phyloP scores from a whole-genome alignment of 148 eudicot genomes.

The Agrostemma githago region DNA sequence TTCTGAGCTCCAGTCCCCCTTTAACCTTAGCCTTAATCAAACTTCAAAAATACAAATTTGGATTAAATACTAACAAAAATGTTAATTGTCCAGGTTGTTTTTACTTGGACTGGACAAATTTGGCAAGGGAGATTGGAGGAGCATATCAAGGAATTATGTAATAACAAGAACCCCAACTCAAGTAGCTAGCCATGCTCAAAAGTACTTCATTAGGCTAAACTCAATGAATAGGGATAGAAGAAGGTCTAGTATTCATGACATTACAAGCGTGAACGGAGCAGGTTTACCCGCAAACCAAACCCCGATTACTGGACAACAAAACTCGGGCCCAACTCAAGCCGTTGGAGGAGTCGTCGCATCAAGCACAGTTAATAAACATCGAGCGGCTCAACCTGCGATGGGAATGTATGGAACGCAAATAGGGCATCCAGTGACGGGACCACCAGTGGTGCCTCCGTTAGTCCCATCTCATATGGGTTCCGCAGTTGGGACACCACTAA shows the following conservation, averaged over 20 bases:
- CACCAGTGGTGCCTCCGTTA: conserved; percentile 26
- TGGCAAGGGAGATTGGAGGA: conserved; percentile 91
- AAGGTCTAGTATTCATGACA: conserved; percentile 83
- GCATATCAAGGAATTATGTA: conserved; percentile 81
- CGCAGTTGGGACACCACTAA: conserved; percentile 81
- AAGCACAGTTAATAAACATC: conserved; percentile 35
- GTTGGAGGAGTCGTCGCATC: conserved; percentile 26
- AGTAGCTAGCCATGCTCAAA: conserved; percentile 91
- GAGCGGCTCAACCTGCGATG: conserved; percentile 38
- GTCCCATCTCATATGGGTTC: conserved; percentile 55
- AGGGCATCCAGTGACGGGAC: conserved; percentile 67
- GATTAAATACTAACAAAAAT: neutral
- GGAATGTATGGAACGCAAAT: conserved; percentile 80
- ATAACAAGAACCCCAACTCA: conserved; percentile 85
- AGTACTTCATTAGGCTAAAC: conserved; percentile 76
- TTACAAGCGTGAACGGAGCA: conserved; percentile 56
- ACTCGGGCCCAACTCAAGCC: conserved; percentile 24
- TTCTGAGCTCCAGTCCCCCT: too few species aligned
- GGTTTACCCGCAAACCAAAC: conserved; percentile 50
- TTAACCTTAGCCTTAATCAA: neutral
- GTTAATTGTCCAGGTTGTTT: conserved; percentile 44
- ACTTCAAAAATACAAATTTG: neutral
- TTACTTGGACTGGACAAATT: conserved; percentile 80
- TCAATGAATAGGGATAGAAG: conserved; percentile 82
- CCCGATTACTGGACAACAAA: conserved; percentile 68